These are phyloP conservation scores for Hemisphaericaspora xylanilytica DNA, from an alignment of 1,139 yeast genomes.

Conservation along the genomic window DNA sequence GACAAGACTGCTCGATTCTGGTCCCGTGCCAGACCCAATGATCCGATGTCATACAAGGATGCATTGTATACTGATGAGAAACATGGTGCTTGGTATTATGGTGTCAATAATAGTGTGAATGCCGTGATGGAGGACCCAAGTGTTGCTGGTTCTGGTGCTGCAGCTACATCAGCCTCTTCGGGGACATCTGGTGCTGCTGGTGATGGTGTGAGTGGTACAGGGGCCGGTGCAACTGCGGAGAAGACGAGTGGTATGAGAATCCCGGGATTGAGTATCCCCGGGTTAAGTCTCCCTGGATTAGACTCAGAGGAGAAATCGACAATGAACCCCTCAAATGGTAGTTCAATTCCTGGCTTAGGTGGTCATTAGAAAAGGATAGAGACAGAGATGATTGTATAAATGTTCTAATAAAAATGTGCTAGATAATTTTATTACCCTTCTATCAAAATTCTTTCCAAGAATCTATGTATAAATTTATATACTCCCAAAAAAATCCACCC, in stretches of 20 bases:
- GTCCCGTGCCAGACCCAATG: constrained; percentile 91
- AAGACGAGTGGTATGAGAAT: constrained; percentile 2
- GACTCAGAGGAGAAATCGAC: neutral
- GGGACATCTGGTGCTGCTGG: neutral
- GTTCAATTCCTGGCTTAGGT: constrained; percentile 21
- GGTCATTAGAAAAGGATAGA: constrained; percentile 10
- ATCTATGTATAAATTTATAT: too few species aligned
- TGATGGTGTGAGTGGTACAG: neutral
- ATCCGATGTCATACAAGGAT: constrained; percentile 78
- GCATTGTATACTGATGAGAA: constrained; percentile 69
- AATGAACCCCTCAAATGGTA: constrained; percentile 9
- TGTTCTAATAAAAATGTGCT: too few species aligned
- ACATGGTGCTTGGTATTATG: constrained; percentile 70
- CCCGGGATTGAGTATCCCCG: constrained; percentile 2
- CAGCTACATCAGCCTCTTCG: neutral
- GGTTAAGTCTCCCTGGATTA: neutral
- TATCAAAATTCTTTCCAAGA: too few species aligned
- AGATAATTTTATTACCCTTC: neutral
- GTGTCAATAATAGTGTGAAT: constrained; percentile 63
- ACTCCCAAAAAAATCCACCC: too few species aligned
- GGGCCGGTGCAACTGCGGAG: constrained; percentile 1
- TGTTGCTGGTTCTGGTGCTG: constrained; percentile 4
- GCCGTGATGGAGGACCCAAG: constrained; percentile 46
- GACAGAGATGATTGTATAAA: neutral
- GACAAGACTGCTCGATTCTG: constrained; percentile 94